Evolutionary conservation across 2,329 filamentous ascomycete species (phyloP), one percentile per base, ranked within the genome.

Genomic region (Cordyceps sp.): DNA sequence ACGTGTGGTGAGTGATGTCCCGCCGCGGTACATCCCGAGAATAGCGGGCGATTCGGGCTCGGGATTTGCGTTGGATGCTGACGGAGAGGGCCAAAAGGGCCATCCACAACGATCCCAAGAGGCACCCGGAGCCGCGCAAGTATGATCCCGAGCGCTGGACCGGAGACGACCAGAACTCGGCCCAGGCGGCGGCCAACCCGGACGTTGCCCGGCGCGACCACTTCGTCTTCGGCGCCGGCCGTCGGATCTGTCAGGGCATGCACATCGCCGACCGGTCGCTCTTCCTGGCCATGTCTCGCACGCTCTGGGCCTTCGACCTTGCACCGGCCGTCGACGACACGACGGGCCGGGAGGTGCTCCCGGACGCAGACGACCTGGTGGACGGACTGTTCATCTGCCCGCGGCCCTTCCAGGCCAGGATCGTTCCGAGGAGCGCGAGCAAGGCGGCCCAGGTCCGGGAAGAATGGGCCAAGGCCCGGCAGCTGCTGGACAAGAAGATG

Each of bases 1-100:
- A 62, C 33, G 48, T 53, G 19, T 63, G 57, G 54, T 28, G 9
- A 4, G 26, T 28, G 4, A 17, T n/a, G n/a, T n/a, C n/a, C n/a
- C n/a, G n/a, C n/a, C n/a, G n/a, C n/a, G n/a, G n/a, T n/a, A n/a
- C n/a, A n/a, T n/a, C n/a, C n/a, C n/a, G n/a, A n/a, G n/a, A n/a
- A n/a, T n/a, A n/a, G n/a, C n/a, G n/a, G n/a, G n/a, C n/a, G n/a
- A n/a, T n/a, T n/a, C n/a, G n/a, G n/a, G n/a, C n/a, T n/a, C n/a
- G n/a, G n/a, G n/a, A n/a, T n/a, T n/a, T n/a, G n/a, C n/a, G n/a
- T n/a, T n/a, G n/a, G n/a, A n/a, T n/a, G n/a, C n/a, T n/a, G n/a
- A n/a, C n/a, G n/a, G n/a, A n/a, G n/a, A n/a, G n/a, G n/a, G n/a
- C n/a, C n/a, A n/a, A n/a, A 12, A 28, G 26, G 26, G 26, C 26